These are phyloP conservation scores for Globisporangium irregulare DNA, from an alignment of 352 stramenopile species.

Conservation along the genomic window DNA sequence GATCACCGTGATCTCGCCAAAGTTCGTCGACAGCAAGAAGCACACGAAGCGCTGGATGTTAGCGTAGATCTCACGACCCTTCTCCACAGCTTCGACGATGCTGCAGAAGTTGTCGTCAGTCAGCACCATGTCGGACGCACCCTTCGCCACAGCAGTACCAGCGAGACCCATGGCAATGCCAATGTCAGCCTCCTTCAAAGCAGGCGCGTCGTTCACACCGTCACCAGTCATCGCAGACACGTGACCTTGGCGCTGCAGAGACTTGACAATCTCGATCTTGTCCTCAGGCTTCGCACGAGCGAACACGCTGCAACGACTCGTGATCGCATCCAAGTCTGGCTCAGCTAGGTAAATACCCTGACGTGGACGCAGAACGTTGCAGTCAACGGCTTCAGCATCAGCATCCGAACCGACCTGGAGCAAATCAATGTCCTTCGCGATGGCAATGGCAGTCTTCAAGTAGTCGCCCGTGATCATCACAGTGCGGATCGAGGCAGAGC, in stretches of 20 bases:
- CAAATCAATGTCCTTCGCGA: slow-evolving; percentile 91
- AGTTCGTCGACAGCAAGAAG: slow-evolving; percentile 97
- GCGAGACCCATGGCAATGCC: slow-evolving; percentile 95
- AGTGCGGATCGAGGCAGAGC: slow-evolving; percentile 53
- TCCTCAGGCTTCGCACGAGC: slow-evolving; percentile 94
- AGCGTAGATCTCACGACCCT: slow-evolving; percentile 96
- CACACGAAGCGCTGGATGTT: slow-evolving; percentile 98
- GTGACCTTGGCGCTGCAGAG: slow-evolving; percentile 81
- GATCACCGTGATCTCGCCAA: slow-evolving; percentile 91
- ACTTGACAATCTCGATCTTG: slow-evolving; percentile 95
- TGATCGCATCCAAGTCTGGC: slow-evolving; percentile 86
- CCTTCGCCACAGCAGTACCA: slow-evolving; percentile 97
- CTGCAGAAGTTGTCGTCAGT: slow-evolving; percentile 98
- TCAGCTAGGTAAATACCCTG: slow-evolving; percentile 48
- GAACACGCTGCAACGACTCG: slow-evolving; percentile 82
- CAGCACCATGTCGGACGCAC: slow-evolving; percentile 97
- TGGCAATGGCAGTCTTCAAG: slow-evolving; percentile 92
- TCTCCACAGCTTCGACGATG: slow-evolving; percentile 95
- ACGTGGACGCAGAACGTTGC: slow-evolving; percentile 50
- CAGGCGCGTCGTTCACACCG: slow-evolving; percentile 97
- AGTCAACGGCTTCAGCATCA: slow-evolving; percentile 56
- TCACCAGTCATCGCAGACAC: slow-evolving; percentile 97
- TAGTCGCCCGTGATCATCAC: slow-evolving; percentile 95
- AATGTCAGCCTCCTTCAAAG: slow-evolving; percentile 95
- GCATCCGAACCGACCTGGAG: slow-evolving; percentile 46